Base-by-base conservation (phyloP, 2,329 filamentous ascomycete species). In the Magnaporthiopsis incrustans region DNA sequence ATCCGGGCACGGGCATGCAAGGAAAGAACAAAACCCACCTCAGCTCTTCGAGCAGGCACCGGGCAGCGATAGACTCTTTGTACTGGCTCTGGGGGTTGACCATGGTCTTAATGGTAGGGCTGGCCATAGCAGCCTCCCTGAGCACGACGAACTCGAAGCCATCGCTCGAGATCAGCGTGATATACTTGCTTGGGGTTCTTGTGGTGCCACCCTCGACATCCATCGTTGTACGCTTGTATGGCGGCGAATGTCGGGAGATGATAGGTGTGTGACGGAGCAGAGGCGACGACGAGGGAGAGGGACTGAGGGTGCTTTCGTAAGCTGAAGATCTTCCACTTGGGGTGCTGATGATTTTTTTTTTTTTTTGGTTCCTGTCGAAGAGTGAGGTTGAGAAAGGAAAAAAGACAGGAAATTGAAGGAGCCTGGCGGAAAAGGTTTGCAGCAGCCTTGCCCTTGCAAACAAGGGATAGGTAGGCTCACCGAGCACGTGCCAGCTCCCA, bases 121-220 rank as follows among this genome's bases (percentile, higher is more conserved):
- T 90, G 71, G 90, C 79, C 71, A 85, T 80, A 66, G 89, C 86
- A 3, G 89, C 87, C 61, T 90, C 88, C 63, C 89, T 86, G 64
- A 89, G 79, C 62, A 93, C 82, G 67, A 90, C 85, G 73, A 91
- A 93, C 77, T 92, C 89, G 73, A 86, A 92, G 70, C 85, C 89
- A 75, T 94, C 90, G 68, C 81, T 83, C 0, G 89, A 92, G 57
- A 92, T 82, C 63, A 94, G 84, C 6, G 90, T 93, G 68, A 93
- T 84, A 75, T 92, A 93, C 71, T 91, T 87, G 76, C 83, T 85
- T 11, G 68, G 65, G 62, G 66, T 64, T 53, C 32, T 30, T 3
- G 30, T 62, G 60, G 44, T 32, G 44, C 15, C 30, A 44, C 50
- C 60, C 22, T 62, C 60, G 50, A 32, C 60, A 26, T 62, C 44